Evolutionary conservation across 1,139 yeast genomes (phyloP), one percentile per base, ranked within the genome.

Genomic region (Geotrichum phurueaensis): DNA sequence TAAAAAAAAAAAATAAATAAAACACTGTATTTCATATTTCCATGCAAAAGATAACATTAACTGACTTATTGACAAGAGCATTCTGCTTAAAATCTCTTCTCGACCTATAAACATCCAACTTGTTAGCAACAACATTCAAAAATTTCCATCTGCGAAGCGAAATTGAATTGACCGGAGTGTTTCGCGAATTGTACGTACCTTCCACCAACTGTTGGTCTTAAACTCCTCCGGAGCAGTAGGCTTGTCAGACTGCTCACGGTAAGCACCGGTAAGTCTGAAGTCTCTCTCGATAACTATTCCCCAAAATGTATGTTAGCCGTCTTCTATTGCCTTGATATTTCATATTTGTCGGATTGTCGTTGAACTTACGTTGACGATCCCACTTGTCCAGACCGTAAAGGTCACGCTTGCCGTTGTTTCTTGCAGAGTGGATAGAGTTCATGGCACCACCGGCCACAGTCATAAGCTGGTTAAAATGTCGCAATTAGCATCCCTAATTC

Each of bases 171-270:
- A 5, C n/a, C 6, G n/a, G 7, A 25, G 51, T 27, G n/a, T 12
- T 27, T 23, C 13, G n/a, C 51, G 12, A 18, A n/a, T 27, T 13
- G n/a, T 10, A 54, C 62, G 22, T 47, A 61, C 62, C 73, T 76
- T 77, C 80, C 81, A 77, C 64, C 74, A 68, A 36, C 84, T 81
- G 70, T 81, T 83, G 51, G 82, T 78, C 73, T 82, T 83, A 76
- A 84, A 89, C 56, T 80, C 81, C 65, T 86, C 92, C 49, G 92
- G 91, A 12, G 96, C 96, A 57, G 81, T 75, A 9, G 92, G 81
- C 59, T 81, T 83, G 65, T 83, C 84, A 58, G 81, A 75, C 72
- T 88, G 95, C 29, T 86, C 92, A 70, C 96, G 80, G 68, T 77
- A 79, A 53, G 80, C 79, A 27, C 96, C 96, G 12, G 96, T 89